phyloP scores from a whole-genome alignment of 2,329 filamentous ascomycete species.

The Cadophora gregata region DNA sequence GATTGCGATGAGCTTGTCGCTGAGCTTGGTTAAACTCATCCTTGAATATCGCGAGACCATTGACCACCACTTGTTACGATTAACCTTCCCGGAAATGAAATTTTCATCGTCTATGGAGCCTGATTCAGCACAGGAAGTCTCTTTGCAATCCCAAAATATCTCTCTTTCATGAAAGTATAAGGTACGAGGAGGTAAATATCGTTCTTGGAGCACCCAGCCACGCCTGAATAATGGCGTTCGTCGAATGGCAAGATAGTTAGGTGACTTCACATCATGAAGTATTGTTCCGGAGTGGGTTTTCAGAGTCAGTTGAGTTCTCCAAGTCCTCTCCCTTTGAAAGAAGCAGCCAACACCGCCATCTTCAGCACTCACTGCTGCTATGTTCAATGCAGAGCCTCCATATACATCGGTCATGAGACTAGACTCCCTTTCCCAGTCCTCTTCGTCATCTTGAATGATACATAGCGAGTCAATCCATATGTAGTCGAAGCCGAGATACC shows the following conservation, averaged over 20 bases:
- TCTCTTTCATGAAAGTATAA: background rate
- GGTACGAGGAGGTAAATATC: background rate
- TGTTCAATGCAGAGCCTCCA: background rate
- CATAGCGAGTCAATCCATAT: background rate
- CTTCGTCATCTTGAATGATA: constrained; percentile 1
- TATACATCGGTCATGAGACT: background rate
- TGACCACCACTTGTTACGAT: background rate
- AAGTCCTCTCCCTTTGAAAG: background rate
- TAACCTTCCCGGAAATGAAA: background rate
- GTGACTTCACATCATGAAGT: background rate
- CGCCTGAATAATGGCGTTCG: background rate
- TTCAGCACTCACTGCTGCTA: background rate
- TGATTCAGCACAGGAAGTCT: background rate
- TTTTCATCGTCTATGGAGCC: background rate
- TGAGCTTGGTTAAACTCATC: background rate
- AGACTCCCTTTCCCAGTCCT: background rate
- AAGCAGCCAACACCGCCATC: background rate
- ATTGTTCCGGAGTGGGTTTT: background rate
- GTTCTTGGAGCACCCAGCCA: background rate
- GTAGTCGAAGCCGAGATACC: background rate
- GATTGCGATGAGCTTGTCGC: constrained; percentile 6
- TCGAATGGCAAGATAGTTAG: no score
- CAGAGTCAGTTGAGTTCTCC: background rate
- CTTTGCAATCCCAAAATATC: background rate
- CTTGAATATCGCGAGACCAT: constrained; percentile 3